phyloP scores from a whole-genome alignment of 148 eudicot genomes.

The Diospyros kaki region DNA sequence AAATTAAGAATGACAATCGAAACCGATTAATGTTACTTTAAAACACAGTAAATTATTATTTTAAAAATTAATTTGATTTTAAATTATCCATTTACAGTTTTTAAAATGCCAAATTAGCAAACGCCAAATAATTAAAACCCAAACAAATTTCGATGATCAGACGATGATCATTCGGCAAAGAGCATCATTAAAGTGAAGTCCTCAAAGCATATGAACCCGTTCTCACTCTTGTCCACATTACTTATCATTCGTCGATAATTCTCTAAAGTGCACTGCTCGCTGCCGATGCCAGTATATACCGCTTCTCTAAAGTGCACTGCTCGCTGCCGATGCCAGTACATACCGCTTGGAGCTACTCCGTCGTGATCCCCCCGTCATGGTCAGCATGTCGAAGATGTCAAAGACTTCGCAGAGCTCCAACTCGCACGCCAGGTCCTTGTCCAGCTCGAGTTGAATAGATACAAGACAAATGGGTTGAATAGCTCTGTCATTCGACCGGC shows the following conservation, averaged over 20 bases:
- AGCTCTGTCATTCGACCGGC: background rate
- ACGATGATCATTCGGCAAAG: slow-evolving; percentile 24
- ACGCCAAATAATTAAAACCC: too few relatives aligned
- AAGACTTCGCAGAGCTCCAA: slow-evolving; percentile 55
- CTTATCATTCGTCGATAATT: slow-evolving; percentile 72
- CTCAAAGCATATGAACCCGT: slow-evolving; percentile 77
- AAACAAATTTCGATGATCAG: background rate
- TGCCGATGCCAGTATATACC: too few relatives aligned
- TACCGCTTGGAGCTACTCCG: slow-evolving; percentile 56
- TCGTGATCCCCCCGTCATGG: slow-evolving; percentile 68
- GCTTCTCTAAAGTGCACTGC: slow-evolving; percentile 70
- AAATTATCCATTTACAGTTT: too few relatives aligned
- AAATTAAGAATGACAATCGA: too few relatives aligned
- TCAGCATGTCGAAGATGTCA: slow-evolving; percentile 63
- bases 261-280: slow-evolving; percentile 57
- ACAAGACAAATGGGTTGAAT: slow-evolving; percentile 26
- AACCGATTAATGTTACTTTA: too few relatives aligned
- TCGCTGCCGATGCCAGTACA: slow-evolving; percentile 50
- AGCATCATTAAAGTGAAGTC: slow-evolving; percentile 82
- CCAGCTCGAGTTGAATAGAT: too few relatives aligned
- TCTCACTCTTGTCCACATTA: slow-evolving; percentile 54
- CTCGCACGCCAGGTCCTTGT: slow-evolving; percentile 24
- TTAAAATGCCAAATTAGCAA: too few relatives aligned
- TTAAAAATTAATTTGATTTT: too few relatives aligned
- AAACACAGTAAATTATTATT: too few relatives aligned